phyloP scores from a whole-genome alignment of 1,139 yeast genomes.

The Arxiozyma heterogenica region DNA sequence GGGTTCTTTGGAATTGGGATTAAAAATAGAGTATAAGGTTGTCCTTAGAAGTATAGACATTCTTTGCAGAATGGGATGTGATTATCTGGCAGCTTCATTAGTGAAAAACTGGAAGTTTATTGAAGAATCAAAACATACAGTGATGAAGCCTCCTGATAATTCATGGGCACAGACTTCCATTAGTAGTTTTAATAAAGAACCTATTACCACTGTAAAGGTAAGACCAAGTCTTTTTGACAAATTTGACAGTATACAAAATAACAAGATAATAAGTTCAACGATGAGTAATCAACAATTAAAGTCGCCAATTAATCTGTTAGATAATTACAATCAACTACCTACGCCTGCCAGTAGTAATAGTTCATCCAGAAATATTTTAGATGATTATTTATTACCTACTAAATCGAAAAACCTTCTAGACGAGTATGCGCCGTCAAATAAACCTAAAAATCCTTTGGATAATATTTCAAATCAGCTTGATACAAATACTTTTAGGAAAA shows the following conservation, averaged over 20 bases:
- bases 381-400: not conserved
- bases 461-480: constrained; percentile 3
- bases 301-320: constrained; percentile 6
- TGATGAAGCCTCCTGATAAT: constrained; percentile 4
- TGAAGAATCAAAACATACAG: constrained; percentile 16
- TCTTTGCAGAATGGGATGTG: constrained; percentile 87
- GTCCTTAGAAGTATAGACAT: constrained; percentile 56
- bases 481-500: not conserved
- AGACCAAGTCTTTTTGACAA: constrained; percentile 27
- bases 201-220: constrained; percentile 15
- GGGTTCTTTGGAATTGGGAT: constrained; percentile 42
- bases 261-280: not conserved
- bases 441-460: constrained; percentile 8
- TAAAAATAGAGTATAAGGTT: constrained; percentile 48
- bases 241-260: constrained; percentile 9
- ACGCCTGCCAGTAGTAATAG: not conserved
- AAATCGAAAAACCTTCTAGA: constrained; percentile 4
- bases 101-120: constrained; percentile 63
- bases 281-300: not conserved
- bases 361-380: constrained; percentile 5
- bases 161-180: constrained; percentile 5
- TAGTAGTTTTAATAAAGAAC: constrained; percentile 12
- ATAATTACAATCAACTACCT: constrained; percentile 5
- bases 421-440: not conserved
- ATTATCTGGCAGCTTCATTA: constrained; percentile 56